Evolutionary conservation across 805 yeast genomes (phyloP).

Genomic region (Debaryomyces hansenii): DNA sequence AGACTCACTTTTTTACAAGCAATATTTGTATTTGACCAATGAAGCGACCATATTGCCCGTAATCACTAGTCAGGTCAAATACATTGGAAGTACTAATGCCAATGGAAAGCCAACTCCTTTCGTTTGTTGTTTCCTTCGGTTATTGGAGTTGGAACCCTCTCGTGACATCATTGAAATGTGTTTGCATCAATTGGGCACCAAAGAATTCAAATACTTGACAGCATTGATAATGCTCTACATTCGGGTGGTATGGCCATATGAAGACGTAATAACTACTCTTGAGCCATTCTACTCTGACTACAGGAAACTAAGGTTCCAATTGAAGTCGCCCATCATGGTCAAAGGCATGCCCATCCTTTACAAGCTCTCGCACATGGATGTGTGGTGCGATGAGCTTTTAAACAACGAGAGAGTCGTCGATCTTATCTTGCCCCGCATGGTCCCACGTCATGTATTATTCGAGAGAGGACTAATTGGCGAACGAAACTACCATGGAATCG

Average conservation of each 20-base stretch:
- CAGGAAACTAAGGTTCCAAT: constrained; percentile 56
- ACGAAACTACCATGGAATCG: constrained; percentile 33
- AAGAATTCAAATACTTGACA: constrained; percentile 70
- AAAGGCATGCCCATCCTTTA: constrained; percentile 31
- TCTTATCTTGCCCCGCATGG: constrained; percentile 67
- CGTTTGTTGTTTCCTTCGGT: constrained; percentile 70
- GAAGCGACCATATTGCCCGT: constrained; percentile 40
- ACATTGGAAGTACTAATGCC: constrained; percentile 60
- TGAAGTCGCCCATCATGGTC: constrained; percentile 26
- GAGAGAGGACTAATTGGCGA: constrained; percentile 42
- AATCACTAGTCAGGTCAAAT: constrained; percentile 32
- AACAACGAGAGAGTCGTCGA: constrained; percentile 65
- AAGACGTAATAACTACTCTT: constrained; percentile 47
- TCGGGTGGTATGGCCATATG: constrained; percentile 40
- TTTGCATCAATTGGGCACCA: constrained; percentile 53
- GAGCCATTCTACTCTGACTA: constrained; percentile 64
- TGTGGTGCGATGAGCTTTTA: constrained; percentile 63
- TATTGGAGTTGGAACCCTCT: constrained; percentile 75
- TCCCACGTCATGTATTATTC: constrained; percentile 38
- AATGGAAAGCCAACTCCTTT: constrained; percentile 67
- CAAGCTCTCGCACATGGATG: constrained; percentile 61
- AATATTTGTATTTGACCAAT: constrained; percentile 38
- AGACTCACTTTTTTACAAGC: constrained; percentile 45
- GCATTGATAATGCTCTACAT: constrained; percentile 68
- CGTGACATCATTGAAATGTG: constrained; percentile 54